Percentiles rank a stretch among this genome's conserved stretches.
These are phyloP conservation scores for Leptomonas seymouri DNA, from an alignment of 208 protist genomes.

Conservation along the genomic window DNA sequence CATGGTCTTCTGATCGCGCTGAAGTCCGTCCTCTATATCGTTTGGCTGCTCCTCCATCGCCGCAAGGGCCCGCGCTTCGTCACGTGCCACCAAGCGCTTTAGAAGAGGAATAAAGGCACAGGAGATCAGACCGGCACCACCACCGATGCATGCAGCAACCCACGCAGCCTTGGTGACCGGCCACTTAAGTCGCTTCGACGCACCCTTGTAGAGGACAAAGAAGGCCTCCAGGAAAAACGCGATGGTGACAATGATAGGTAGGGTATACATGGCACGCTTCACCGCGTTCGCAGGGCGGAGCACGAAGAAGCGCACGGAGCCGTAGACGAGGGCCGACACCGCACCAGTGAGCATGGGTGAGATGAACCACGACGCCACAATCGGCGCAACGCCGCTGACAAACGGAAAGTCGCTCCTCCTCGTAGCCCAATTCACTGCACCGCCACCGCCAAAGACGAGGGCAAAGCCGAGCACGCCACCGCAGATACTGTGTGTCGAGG, in stretches of 20 bases:
- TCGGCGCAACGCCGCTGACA: conserved; percentile 68
- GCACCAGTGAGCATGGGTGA: conserved; percentile 66
- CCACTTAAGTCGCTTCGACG: conserved; percentile 61
- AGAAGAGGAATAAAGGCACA: conserved; percentile 60
- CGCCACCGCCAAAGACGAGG: conserved; percentile 68
- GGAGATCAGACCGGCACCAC: conserved; percentile 42
- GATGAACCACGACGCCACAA: conserved; percentile 84
- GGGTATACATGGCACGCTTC: conserved; percentile 49
- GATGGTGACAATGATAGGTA: conserved; percentile 65
- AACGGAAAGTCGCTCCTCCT: conserved; percentile 63
- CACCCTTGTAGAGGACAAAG: conserved; percentile 82
- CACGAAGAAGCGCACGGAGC: conserved; percentile 49
- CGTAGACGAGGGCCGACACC: conserved; percentile 66
- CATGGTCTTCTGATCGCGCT: background rate
- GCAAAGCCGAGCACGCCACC: conserved; percentile 83
- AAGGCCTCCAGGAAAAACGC: conserved; percentile 85
- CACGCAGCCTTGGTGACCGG: conserved; percentile 43
- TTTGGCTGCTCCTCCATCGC: background rate
- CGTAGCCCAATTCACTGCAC: conserved; percentile 61
- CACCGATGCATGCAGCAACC: conserved; percentile 61
- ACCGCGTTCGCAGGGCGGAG: conserved; percentile 57
- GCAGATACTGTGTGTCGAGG: conserved; percentile 84
- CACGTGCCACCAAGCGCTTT: conserved; percentile 44
- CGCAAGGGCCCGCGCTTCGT: conserved; percentile 3
- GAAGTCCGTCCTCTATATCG: background rate